Base-by-base conservation (phyloP, 495 filamentous ascomycete genomes). In the Lasiosphaeriaceae sp. region DNA sequence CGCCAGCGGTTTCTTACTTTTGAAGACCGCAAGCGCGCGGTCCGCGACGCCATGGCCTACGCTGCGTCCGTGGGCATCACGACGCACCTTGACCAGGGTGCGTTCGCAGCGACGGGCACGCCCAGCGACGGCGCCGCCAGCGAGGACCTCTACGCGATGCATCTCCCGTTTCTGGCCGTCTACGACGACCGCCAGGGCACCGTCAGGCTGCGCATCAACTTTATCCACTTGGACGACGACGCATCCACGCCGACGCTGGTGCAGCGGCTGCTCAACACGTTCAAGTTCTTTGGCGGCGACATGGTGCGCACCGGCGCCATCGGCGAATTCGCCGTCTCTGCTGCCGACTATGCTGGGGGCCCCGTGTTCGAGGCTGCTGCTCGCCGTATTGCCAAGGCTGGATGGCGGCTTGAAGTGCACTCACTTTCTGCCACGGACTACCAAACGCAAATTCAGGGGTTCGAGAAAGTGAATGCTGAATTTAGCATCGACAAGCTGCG, bases 21-120 rank as follows among this genome's bases (percentile, higher is more conserved):
- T 17, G 52, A 22, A 2, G 59, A 62, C 22, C 56, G 59, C 17
- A 54, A 60, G 31, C 61, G 59, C 16, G 52, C 56, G 23, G 54
- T 54, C 11, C 59, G n/a, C 24, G 56, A 59, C 43, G 62, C 65
- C n/a, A 67, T 67, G 65, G 44, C 51, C 11, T 65, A 67, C 47
- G 61, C 65, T 14, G 56, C 49, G n/a, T 62, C 62, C 0, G 11
- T 67, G 6, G 65, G 65, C n/a, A 44, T 64, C 1, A 67, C 65
- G 11, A 64, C 66, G 0, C 63, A 69, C 50, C 58, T 69, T 1
- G 66, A 69, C 52, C 66, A 69, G 37, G 66, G 66, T n/a, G 66
- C 55, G 2, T 66, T 69, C 34, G 50, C 49, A 2, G 58, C 61
- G 7, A 57, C 66, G 5, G 55, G 50, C 9, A 66, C 56, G 2